Conservation (phyloP, 2,329 filamentous ascomycete species). For the Tolypocladium ophioglossoides region DNA sequence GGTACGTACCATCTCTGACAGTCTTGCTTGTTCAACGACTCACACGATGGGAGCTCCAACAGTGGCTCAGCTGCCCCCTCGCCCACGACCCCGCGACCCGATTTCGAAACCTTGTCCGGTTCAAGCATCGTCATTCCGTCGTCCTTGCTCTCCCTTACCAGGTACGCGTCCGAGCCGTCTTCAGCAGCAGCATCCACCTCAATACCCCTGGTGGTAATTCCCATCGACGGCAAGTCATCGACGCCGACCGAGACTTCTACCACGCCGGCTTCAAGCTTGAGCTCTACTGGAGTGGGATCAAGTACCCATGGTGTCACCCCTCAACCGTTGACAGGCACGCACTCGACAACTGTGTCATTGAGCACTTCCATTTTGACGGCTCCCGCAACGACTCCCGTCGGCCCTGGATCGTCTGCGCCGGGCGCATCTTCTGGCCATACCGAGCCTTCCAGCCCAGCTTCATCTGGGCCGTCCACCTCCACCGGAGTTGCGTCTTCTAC, state of each 20-base stretch:
- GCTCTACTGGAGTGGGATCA: background rate
- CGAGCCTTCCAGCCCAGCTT: background rate
- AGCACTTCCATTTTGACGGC: background rate
- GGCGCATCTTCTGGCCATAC: background rate
- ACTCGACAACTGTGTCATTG: background rate
- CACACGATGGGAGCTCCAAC: background rate
- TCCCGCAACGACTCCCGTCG: background rate
- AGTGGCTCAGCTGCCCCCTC: background rate
- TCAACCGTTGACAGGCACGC: background rate
- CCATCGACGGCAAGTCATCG: background rate
- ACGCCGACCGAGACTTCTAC: background rate
- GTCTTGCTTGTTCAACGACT: background rate
- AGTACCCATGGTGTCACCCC: background rate
- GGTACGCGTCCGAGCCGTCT: background rate
- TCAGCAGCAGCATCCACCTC: background rate
- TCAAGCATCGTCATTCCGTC: conserved; percentile 4
- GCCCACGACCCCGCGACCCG: conserved; percentile 1
- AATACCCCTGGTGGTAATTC: background rate
- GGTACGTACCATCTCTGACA: background rate
- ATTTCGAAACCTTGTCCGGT: conserved; percentile 1
- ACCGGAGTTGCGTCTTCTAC: background rate
- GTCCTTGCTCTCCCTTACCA: conserved; percentile 1
- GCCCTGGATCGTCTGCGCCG: background rate
- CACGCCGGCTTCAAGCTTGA: background rate
- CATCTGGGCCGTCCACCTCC: background rate